Percentiles rank a stretch among this genome's conserved stretches.
These are phyloP conservation scores for Leccinum incarnatum DNA, from an alignment of 768 basidiomycete species.

Conservation along the genomic window DNA sequence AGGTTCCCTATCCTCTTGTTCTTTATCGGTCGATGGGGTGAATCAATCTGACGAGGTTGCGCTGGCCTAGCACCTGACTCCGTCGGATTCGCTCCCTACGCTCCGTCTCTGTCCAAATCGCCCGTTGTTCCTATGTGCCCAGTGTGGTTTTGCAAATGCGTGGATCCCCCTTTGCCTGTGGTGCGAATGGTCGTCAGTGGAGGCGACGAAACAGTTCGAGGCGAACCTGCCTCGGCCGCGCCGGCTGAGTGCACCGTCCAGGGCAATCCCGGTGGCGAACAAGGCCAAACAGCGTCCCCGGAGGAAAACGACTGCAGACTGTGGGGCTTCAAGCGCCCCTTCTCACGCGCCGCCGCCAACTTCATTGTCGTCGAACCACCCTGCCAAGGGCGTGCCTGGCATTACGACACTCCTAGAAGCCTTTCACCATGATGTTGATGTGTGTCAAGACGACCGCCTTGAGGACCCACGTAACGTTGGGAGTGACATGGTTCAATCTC, in stretches of 20 bases:
- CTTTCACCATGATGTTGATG: slow-evolving; percentile 15
- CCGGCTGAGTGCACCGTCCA: slow-evolving; percentile 29
- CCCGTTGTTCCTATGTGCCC: slow-evolving; percentile 45
- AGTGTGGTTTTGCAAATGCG: slow-evolving; percentile 47
- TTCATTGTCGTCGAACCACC: slow-evolving; percentile 1
- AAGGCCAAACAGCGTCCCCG: slow-evolving; percentile 3
- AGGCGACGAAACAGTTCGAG: slow-evolving; percentile 40
- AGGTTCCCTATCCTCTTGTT: slow-evolving; percentile 12
- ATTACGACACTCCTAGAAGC: slow-evolving; percentile 31
- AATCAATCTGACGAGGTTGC: slow-evolving; percentile 17
- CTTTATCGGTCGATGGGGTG: slow-evolving; percentile 8
- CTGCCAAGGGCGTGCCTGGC: slow-evolving; percentile 16
- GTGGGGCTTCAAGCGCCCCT: slow-evolving; percentile 19
- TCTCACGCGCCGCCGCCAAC: slow-evolving; percentile 22
- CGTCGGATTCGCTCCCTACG: slow-evolving; percentile 46
- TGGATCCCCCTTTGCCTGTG: slow-evolving; percentile 50
- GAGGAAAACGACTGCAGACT: slow-evolving; percentile 23
- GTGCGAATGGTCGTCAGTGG: slow-evolving; percentile 47
- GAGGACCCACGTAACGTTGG: slow-evolving; percentile 15
- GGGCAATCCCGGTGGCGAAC: slow-evolving; percentile 12
- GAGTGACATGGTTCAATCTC: not conserved
- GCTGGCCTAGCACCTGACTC: slow-evolving; percentile 37
- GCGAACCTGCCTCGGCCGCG: slow-evolving; percentile 36
- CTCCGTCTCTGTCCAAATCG: slow-evolving; percentile 41
- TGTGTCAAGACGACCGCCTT: slow-evolving; percentile 14